Evolutionary conservation across 75 land plant genomes (phyloP).

Genomic region (Sequoiadendron giganteum): DNA sequence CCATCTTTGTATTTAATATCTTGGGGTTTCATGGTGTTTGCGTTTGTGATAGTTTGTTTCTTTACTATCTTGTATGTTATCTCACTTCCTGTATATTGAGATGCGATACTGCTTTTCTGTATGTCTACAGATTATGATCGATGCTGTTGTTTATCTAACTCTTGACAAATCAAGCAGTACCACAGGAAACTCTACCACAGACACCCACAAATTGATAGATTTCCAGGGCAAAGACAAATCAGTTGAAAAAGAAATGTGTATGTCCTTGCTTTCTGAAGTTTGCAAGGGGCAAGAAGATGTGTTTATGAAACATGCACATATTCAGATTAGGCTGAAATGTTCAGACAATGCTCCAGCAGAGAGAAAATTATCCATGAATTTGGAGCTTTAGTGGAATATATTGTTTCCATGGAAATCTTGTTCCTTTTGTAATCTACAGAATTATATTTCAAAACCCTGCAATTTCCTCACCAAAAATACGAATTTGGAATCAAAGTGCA

Average conservation of each 20-base stretch:
- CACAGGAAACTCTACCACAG: slow-evolving; percentile 16
- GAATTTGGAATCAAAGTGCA: background rate
- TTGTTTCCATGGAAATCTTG: background rate
- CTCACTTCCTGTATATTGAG: background rate
- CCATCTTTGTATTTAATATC: background rate
- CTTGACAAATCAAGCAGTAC: slow-evolving; percentile 7
- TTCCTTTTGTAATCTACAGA: too few relatives aligned
- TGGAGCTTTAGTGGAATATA: background rate
- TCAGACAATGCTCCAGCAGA: slow-evolving; percentile 45
- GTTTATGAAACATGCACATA: slow-evolving; percentile 52
- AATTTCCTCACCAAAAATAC: background rate
- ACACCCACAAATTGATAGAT: slow-evolving; percentile 19
- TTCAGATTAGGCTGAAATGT: slow-evolving; percentile 39
- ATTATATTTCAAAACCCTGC: background rate
- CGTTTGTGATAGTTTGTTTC: background rate
- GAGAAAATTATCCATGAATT: slow-evolving; percentile 1
- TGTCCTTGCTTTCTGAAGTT: slow-evolving; percentile 20
- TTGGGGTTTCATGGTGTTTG: background rate
- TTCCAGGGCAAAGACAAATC: background rate
- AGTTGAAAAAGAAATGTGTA: slow-evolving; percentile 17
- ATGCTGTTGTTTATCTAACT: slow-evolving; percentile 59
- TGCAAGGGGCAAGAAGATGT: slow-evolving; percentile 22
- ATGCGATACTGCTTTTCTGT: background rate
- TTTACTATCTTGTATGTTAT: background rate
- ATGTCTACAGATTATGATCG: slow-evolving; percentile 51